Base-by-base conservation (phyloP, 495 filamentous ascomycete genomes). In the Hyaloscypha bicolor region DNA sequence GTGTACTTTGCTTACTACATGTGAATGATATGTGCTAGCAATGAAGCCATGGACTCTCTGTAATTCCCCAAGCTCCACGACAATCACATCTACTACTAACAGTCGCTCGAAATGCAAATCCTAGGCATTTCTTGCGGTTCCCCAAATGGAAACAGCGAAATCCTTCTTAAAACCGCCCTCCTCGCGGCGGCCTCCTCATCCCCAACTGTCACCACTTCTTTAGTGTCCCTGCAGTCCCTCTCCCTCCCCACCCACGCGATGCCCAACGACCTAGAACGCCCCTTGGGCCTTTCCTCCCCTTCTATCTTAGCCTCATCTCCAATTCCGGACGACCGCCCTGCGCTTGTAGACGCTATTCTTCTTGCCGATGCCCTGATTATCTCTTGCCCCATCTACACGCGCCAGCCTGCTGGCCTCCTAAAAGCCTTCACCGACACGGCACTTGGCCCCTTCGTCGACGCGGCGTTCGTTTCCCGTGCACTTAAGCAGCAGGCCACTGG, bases 41-140 rank as follows among this genome's bases (percentile, higher is more conserved):
- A 37, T 37, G 5, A 37, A 37, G 33, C 33, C 33, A 9, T 37
- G 33, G 33, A 37, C 33, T 37, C 33, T 37, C 33, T 9, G 33
- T 37, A 37, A 37, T 37, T 37, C 33, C 33, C 9, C 33, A 37
- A 4, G n/a, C n/a, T n/a, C n/a, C n/a, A n/a, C n/a, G n/a, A 37
- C 33, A 37, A 37, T 37, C 33, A 37, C 33, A 9, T 37, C 33
- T 37, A 37, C 33, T 37, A 37, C 33, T 37, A 37, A 53, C 51
- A 53, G 22, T 53, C 22, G 22, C 16, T 53, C 77, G 76, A 39
- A 70, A 76, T 48, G 76, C 81, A 29, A 62, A 78, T 52, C 14
- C 52, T 14, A 16, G 58, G 1, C 73, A 69, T n/a, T 76, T 76
- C 35, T 74, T 76, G 32, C 83, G 82, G 55, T 16, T 29, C 55